Evolutionary conservation across 176 grass and related monocot genomes (phyloP), one percentile per base, ranked within the genome.

Genomic region (Miscanthus lutarioriparius): DNA sequence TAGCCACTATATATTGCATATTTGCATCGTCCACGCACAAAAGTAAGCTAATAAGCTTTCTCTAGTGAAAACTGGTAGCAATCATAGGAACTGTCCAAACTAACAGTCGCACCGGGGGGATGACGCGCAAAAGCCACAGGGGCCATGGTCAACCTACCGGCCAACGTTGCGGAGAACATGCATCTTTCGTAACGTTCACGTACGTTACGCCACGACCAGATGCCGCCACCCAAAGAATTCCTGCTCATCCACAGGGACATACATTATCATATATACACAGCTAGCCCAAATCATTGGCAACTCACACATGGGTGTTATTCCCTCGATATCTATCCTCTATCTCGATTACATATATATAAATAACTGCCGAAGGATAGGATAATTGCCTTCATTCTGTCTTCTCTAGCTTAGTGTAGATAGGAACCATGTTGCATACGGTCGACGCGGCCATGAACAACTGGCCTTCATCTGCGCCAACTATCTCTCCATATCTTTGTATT

Each of bases 111-210:
- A 53, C 59, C 53, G 1, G 17, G 17, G 6, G 39, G 41, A 39
- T 78, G 80, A 51, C 40, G 49, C 4, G 39, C 65, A 78, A 51
- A 83, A 5, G 65, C 49, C 73, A 40, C 4, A 44, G 51, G 2
- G 11, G 27, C 30, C 30, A 27, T 20, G 25, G 64, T 77, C 85
- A 87, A 44, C 45, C 27, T 77, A 39, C 80, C 64, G 74, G 73
- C 40, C 72, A 78, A 19, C 72, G 80, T 53, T 88, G 51, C 53
- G 80, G 49, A 82, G 79, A 87, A 83, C 73, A 82, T 78, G 86
- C 13, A 51, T 30, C 1, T 64, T 78, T 64, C 39, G 80, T 77
- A 87, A 83, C 80, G 8, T 77, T 62, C 79, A 82, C 79, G 86
- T 63, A 63, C 80, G 54, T 72, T 78, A 78, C 66, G 77, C 30